A percentile compares a stretch with the other conserved stretches of the same genome.
These are phyloP conservation scores for Aspergillus melleus DNA, from an alignment of 2,329 filamentous ascomycete species.

Conservation along the genomic window DNA sequence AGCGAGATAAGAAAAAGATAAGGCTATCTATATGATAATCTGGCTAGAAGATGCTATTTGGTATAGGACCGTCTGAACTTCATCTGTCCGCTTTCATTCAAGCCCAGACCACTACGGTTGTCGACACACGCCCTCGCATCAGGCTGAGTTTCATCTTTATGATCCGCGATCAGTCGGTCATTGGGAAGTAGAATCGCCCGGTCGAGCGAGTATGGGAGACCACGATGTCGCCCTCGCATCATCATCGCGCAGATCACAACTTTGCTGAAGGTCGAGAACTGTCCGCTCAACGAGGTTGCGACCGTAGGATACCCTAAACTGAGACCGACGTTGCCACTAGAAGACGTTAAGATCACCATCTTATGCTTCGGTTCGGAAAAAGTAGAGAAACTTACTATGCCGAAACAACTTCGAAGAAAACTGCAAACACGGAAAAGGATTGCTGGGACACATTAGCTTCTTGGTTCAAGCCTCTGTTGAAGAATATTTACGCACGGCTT, in stretches of 20 bases:
- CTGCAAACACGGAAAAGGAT: conserved; percentile 56
- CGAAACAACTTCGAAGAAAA: conserved; percentile 47
- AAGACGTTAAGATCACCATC: conserved; percentile 4
- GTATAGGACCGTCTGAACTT: conserved; percentile 10
- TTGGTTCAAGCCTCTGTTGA: not conserved
- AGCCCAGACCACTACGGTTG: not conserved
- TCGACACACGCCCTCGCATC: not conserved
- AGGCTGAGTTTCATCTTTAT: conserved; percentile 3
- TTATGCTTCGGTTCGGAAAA: not conserved
- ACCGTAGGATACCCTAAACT: conserved; percentile 34
- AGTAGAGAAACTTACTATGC: conserved; percentile 34
- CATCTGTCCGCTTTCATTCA: not conserved
- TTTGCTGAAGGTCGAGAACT: conserved; percentile 53
- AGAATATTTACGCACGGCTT: conserved; percentile 23
- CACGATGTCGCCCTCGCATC: conserved; percentile 57
- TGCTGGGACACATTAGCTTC: conserved; percentile 6
- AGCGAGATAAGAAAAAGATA: too few species aligned
- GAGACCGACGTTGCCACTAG: conserved; percentile 36
- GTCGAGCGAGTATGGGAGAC: conserved; percentile 57
- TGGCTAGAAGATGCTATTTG: conserved; percentile 1
- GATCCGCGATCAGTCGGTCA: conserved; percentile 21
- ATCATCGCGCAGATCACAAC: conserved; percentile 57
- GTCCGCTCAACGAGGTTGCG: conserved; percentile 39
- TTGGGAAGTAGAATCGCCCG: conserved; percentile 38
- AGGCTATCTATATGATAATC: not conserved